Evolutionary conservation across 169 alveolate genomes (phyloP).

Genomic region (Plasmodium gonderi): DNA sequence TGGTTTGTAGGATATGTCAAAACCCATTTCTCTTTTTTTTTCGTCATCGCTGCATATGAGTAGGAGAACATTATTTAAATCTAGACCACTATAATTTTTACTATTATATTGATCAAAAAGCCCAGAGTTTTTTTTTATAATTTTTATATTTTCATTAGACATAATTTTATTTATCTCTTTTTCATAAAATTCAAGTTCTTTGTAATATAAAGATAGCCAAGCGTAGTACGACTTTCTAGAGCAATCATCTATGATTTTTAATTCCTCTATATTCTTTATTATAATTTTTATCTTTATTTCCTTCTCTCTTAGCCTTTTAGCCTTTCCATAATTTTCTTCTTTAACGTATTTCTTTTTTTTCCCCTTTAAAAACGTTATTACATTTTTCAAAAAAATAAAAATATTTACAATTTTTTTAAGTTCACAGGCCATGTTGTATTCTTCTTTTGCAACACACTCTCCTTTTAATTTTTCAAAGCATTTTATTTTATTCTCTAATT

Average conservation of each 20-base stretch:
- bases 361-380: constrained; percentile 53
- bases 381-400: constrained; percentile 63
- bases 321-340: constrained; percentile 73
- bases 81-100: constrained; percentile 28
- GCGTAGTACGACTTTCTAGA: constrained; percentile 63
- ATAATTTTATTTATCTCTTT: constrained; percentile 63
- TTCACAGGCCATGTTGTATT: constrained; percentile 51
- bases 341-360: constrained; percentile 66
- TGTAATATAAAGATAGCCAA: constrained; percentile 65
- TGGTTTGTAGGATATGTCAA: constrained; percentile 56
- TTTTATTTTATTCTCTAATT: constrained; percentile 65
- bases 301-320: constrained; percentile 71
- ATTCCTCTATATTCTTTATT: constrained; percentile 63
- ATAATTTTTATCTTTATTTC: constrained; percentile 70
- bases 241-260: constrained; percentile 35
- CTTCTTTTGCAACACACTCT: constrained; percentile 73
- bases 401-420: constrained; percentile 66
- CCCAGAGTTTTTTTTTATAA: constrained; percentile 52
- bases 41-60: constrained; percentile 64
- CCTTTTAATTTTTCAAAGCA: constrained; percentile 73
- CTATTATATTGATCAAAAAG: constrained; percentile 6
- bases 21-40: constrained; percentile 67
- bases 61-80: constrained; percentile 43
- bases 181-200: constrained; percentile 70
- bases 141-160: constrained; percentile 67